phyloP scores from a whole-genome alignment of 306 rosid species.

The Vigna angularis region DNA sequence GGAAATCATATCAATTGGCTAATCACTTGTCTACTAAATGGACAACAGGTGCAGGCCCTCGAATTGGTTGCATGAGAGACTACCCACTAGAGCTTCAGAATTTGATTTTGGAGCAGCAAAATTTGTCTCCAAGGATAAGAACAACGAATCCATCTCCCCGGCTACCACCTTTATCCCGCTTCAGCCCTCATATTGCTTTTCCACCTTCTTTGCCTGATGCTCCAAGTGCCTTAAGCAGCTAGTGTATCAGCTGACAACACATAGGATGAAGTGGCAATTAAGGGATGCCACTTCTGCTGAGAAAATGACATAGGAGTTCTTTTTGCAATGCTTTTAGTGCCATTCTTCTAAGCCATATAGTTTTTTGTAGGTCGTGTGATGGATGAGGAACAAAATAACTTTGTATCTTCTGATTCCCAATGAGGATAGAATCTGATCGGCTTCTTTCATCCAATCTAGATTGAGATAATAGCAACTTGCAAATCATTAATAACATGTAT shows the following conservation, averaged over 20 bases:
- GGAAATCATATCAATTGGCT: constrained; percentile 79
- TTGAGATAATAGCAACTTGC: constrained; percentile 37
- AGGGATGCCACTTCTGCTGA: constrained; percentile 28
- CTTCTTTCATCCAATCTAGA: constrained; percentile 36
- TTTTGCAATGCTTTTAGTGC: constrained; percentile 32
- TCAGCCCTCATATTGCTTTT: constrained; percentile 42
- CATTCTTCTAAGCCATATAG: constrained; percentile 31
- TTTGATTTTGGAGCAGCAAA: constrained; percentile 69
- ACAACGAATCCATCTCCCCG: constrained; percentile 40
- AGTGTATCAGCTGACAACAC: neutral
- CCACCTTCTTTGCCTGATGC: constrained; percentile 35
- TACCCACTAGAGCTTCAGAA: constrained; percentile 78
- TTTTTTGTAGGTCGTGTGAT: constrained; percentile 40
- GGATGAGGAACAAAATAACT: constrained; percentile 39
- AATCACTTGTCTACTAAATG: constrained; percentile 65
- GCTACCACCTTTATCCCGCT: constrained; percentile 44
- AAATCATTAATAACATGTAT: constrained; percentile 28
- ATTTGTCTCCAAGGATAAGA: constrained; percentile 69
- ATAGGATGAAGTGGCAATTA: constrained; percentile 21
- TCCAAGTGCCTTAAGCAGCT: constrained; percentile 22
- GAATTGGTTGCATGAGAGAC: constrained; percentile 95
- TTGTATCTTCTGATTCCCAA: constrained; percentile 40
- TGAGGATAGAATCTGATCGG: constrained; percentile 14
- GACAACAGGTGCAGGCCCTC: constrained; percentile 88
- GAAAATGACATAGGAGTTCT: constrained; percentile 37